These are phyloP conservation scores for Globisporangium canariense DNA, from an alignment of 352 stramenopile genomes.

Conservation along the genomic window DNA sequence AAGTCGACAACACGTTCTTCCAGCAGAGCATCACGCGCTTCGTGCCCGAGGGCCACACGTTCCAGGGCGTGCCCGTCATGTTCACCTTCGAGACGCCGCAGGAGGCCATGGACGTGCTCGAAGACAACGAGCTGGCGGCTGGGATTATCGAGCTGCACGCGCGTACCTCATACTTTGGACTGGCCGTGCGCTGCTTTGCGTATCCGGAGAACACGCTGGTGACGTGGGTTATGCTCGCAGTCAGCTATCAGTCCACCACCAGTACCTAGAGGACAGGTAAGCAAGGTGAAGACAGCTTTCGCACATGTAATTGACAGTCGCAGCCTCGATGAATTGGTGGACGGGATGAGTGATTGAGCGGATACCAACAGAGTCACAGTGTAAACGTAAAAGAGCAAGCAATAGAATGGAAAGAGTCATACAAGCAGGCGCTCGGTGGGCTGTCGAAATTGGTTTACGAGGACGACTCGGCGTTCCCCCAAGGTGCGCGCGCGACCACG, in stretches of 20 bases:
- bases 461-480: constrained; percentile 27
- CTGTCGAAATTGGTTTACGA: constrained; percentile 5
- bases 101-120: constrained; percentile 44
- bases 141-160: constrained; percentile 67
- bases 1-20: constrained; percentile 82
- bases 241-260: constrained; percentile 44
- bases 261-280: not conserved
- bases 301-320: not conserved
- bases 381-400: not conserved
- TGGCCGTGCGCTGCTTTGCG: constrained; percentile 72
- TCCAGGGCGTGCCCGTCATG: constrained; percentile 80
- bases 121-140: constrained; percentile 37
- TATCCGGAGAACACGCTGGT: constrained; percentile 71
- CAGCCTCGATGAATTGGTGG: not conserved
- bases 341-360: not conserved
- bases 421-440: not conserved
- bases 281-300: not conserved
- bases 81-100: constrained; percentile 35
- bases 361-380: constrained; percentile 6
- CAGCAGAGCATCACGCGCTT: constrained; percentile 75
- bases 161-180: constrained; percentile 56
- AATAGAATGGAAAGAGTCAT: not conserved
- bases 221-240: constrained; percentile 84
- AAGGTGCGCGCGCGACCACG: constrained; percentile 44
- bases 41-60: constrained; percentile 78